Evolutionary conservation across 1,139 yeast species (phyloP), one percentile per base, ranked within the genome.

Genomic region (Scheffersomyces insectosa): DNA sequence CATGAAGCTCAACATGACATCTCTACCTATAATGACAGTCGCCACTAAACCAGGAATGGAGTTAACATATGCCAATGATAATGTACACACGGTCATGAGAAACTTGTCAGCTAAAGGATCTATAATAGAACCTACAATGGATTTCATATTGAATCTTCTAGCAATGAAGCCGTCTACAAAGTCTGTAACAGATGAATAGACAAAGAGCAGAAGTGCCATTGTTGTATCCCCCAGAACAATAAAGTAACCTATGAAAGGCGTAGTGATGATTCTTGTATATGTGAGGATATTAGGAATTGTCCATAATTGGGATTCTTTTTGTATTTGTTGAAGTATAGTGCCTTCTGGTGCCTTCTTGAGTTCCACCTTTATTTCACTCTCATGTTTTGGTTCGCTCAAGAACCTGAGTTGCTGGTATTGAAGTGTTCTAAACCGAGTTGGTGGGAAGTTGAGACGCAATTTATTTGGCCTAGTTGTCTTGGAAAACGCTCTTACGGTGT

Each of bases 81-180:
- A 72, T 0, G 98, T 90, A 43, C 96, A 82, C 0, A 88, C 81
- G 36, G 95, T 79, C 97, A 95, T 89, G 37, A 95, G 71, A 20
- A 88, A 71, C 63, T 95, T 95, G 60, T 95, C 99, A 0, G 99
- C 99, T 70, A 90, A 76, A 0, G 99, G 99, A 58, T 95, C 99
- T 35, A 95, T 71, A 15, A 95, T 85, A 0, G 97, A 86, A 0
- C 99, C 99, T 4, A 91, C 79, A 2, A 88, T 84, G 0, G 96
- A 83, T 55, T 82, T 80, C 77, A 86, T 72, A 43, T 89, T 83
- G 70, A 67, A 91, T 47, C 66, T 77, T 42, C 99, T 74, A 8
- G 99, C 99, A 51, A 95, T 80, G 57, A 68, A 88, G 0, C 99
- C 99, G 62, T 95, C 99, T 20, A 91, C 66, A 52, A 88, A 84